Evolutionary conservation across 2,329 filamentous ascomycete species (phyloP).

Genomic region (Colletotrichum magnum): DNA sequence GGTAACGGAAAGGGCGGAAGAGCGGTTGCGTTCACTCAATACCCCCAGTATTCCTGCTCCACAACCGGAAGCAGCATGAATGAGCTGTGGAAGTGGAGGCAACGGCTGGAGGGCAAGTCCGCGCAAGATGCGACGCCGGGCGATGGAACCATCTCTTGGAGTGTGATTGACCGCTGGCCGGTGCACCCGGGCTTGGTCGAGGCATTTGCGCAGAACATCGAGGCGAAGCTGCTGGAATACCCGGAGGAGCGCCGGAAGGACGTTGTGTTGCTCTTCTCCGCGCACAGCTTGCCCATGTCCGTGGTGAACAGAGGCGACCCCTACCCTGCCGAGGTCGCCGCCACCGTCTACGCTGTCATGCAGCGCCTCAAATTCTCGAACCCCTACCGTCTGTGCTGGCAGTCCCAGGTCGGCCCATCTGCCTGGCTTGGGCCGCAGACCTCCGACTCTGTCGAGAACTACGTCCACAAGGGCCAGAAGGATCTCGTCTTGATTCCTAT

Average conservation of each 20-base stretch:
- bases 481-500: constrained; percentile 94
- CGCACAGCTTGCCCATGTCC: constrained; percentile 96
- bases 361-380: constrained; percentile 88
- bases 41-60: constrained; percentile 98
- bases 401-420: constrained; percentile 95
- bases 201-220: constrained; percentile 93
- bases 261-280: constrained; percentile 92
- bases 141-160: constrained; percentile 88
- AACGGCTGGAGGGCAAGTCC: constrained; percentile 85
- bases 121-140: constrained; percentile 64
- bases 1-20: constrained; percentile 90
- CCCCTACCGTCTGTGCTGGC: constrained; percentile 95
- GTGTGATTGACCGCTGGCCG: constrained; percentile 98
- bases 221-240: constrained; percentile 86
- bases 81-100: constrained; percentile 97
- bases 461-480: constrained; percentile 91
- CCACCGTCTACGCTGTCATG: constrained; percentile 98
- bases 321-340: constrained; percentile 95
- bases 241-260: constrained; percentile 83
- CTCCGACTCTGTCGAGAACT: constrained; percentile 86
- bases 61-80: constrained; percentile 97
- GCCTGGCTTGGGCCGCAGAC: constrained; percentile 98
- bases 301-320: constrained; percentile 97
- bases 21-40: constrained; percentile 97
- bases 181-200: constrained; percentile 91